Conservation (phyloP, 345 rosid genomes). For the Turritis glabra region DNA sequence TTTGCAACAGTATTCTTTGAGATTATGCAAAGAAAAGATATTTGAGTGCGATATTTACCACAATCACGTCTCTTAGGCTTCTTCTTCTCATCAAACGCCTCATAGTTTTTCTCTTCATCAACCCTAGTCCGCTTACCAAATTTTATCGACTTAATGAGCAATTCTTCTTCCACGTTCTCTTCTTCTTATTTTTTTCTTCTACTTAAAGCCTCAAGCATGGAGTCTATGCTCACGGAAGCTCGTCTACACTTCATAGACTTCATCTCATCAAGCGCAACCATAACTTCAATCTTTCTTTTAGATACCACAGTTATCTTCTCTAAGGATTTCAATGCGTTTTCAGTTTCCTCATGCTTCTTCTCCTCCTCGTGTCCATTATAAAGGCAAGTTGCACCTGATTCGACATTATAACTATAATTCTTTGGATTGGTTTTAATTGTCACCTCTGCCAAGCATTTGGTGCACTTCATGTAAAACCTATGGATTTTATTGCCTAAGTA, state of each 20-base stretch:
- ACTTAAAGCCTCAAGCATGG: conserved; percentile 80
- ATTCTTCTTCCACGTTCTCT: conserved; percentile 54
- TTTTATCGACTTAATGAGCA: conserved; percentile 46
- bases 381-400: conserved; percentile 60
- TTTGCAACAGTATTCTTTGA: conserved; percentile 45
- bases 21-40: conserved; percentile 38
- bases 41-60: conserved; percentile 26
- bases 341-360: conserved; percentile 50
- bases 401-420: conserved; percentile 63
- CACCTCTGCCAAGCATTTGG: conserved; percentile 68
- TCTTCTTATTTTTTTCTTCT: conserved; percentile 49
- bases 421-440: conserved; percentile 73
- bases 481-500: conserved; percentile 43
- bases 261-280: conserved; percentile 79
- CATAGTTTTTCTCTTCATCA: conserved; percentile 47
- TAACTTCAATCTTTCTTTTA: conserved; percentile 78
- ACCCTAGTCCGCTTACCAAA: conserved; percentile 43
- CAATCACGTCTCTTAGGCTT: conserved; percentile 23
- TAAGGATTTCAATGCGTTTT: conserved; percentile 66
- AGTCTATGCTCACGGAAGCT: conserved; percentile 70
- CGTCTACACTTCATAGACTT: conserved; percentile 78
- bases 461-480: conserved; percentile 82
- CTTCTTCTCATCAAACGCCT: conserved; percentile 42
- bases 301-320: conserved; percentile 71
- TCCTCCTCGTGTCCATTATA: conserved; percentile 46